phyloP scores from a whole-genome alignment of 2,329 filamentous ascomycete genomes.

The Tolypocladium sp. region DNA sequence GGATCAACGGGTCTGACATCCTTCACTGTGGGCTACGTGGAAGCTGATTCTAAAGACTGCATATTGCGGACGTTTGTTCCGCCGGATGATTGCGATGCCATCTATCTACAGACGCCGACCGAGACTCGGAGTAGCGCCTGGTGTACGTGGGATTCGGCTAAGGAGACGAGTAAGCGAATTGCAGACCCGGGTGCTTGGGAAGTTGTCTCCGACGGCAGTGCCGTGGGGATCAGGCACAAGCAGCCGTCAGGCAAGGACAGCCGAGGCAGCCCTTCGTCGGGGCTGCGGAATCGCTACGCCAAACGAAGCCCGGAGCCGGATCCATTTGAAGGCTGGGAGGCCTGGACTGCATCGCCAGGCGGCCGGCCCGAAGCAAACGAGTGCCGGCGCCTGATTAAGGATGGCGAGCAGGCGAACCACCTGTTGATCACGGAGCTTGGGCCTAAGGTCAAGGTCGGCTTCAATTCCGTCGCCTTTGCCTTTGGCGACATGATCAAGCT shows the following conservation, averaged over 20 bases:
- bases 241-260: conserved; percentile 9
- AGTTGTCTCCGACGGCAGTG: conserved; percentile 46
- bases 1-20: conserved; percentile 48
- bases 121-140: conserved; percentile 31
- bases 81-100: conserved; percentile 39
- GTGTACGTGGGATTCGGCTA: conserved; percentile 42
- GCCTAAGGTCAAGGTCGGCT: conserved; percentile 53
- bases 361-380: conserved; percentile 35
- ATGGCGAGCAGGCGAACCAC: conserved; percentile 34
- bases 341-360: conserved; percentile 42
- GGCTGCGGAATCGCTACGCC: conserved; percentile 18
- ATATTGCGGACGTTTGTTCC: conserved; percentile 56
- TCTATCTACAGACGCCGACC: conserved; percentile 41
- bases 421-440: conserved; percentile 59
- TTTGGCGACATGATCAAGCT: conserved; percentile 68
- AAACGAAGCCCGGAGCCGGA: conserved; percentile 13
- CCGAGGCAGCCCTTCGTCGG: conserved; percentile 9
- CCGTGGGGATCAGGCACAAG: conserved; percentile 53
- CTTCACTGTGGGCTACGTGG: conserved; percentile 56
- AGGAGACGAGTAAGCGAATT: conserved; percentile 42
- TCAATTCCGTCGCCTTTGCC: conserved; percentile 56
- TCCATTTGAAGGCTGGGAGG: conserved; percentile 37
- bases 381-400: conserved; percentile 31
- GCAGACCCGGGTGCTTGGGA: conserved; percentile 59
- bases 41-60: conserved; percentile 49